These are phyloP conservation scores for Xylariaceae sp. DNA, from an alignment of 2,329 filamentous ascomycete species.

Conservation along the genomic window DNA sequence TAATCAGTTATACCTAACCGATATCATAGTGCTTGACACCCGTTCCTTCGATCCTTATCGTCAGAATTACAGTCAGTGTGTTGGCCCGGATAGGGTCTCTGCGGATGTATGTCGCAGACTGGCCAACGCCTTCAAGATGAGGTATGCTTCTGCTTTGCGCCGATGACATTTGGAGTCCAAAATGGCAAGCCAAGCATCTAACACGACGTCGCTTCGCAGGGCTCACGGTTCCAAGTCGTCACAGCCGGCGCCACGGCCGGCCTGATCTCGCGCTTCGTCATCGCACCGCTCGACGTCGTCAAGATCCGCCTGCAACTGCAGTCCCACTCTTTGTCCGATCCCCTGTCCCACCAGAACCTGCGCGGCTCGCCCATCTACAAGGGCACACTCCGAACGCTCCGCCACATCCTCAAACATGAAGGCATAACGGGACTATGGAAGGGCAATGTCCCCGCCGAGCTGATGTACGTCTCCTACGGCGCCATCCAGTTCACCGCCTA, in stretches of 20 bases:
- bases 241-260: conserved; percentile 62
- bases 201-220: conserved; percentile 33
- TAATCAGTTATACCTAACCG: neutral
- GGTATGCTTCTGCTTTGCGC: conserved; percentile 33
- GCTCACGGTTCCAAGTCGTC: conserved; percentile 52
- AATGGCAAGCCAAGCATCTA: neutral
- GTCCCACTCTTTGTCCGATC: conserved; percentile 74
- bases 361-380: conserved; percentile 56
- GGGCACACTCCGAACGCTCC: conserved; percentile 70
- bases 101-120: conserved; percentile 41
- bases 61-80: neutral
- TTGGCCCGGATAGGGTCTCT: conserved; percentile 27
- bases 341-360: conserved; percentile 50
- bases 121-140: conserved; percentile 53
- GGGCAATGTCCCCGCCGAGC: conserved; percentile 91
- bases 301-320: conserved; percentile 97
- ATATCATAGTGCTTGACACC: neutral
- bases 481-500: conserved; percentile 88
- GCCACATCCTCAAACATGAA: conserved; percentile 71
- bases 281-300: conserved; percentile 93
- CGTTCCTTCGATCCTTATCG: neutral
- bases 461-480: conserved; percentile 89
- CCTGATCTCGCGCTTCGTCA: conserved; percentile 85
- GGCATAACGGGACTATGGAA: conserved; percentile 90
- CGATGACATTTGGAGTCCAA: neutral